Conservation (phyloP, 805 yeast species). For the Lachancea thermotolerans region DNA sequence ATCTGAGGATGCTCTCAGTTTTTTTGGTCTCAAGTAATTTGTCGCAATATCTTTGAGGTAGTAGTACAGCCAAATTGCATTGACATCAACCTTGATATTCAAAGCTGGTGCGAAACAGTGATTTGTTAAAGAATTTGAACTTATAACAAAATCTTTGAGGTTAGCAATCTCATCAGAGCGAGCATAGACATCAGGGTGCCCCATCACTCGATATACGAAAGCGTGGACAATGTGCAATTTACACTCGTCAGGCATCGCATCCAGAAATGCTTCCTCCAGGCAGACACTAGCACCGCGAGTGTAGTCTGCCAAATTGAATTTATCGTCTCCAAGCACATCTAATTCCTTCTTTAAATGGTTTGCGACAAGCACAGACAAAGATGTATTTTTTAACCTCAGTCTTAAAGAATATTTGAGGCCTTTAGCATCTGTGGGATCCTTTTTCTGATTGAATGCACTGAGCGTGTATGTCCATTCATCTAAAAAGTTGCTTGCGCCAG, state of each 20-base stretch:
- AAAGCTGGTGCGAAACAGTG: conserved; percentile 17
- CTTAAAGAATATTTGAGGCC: conserved; percentile 6
- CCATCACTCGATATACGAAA: conserved; percentile 21
- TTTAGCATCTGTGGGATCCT: background rate
- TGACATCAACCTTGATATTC: conserved; percentile 24
- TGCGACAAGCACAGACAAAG: conserved; percentile 19
- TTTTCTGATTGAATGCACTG: background rate
- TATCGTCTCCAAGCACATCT: conserved; percentile 20
- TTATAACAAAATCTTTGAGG: conserved; percentile 13
- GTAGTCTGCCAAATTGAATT: conserved; percentile 17
- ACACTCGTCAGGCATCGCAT: conserved; percentile 7
- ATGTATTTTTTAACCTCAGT: conserved; percentile 24
- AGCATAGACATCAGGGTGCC: conserved; percentile 6
- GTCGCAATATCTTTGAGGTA: conserved; percentile 15
- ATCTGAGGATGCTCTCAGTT: background rate
- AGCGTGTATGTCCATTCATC: background rate
- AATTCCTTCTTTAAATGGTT: conserved; percentile 17
- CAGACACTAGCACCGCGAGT: conserved; percentile 22
- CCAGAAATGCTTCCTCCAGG: conserved; percentile 18
- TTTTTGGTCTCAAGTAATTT: conserved; percentile 4
- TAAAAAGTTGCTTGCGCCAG: conserved; percentile 1
- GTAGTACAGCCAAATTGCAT: conserved; percentile 25
- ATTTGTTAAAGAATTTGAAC: background rate
- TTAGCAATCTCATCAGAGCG: conserved; percentile 15
- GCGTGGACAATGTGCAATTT: conserved; percentile 14